These are phyloP conservation scores for Penicillium concentricum DNA, from an alignment of 2,329 filamentous ascomycete species.

Conservation along the genomic window DNA sequence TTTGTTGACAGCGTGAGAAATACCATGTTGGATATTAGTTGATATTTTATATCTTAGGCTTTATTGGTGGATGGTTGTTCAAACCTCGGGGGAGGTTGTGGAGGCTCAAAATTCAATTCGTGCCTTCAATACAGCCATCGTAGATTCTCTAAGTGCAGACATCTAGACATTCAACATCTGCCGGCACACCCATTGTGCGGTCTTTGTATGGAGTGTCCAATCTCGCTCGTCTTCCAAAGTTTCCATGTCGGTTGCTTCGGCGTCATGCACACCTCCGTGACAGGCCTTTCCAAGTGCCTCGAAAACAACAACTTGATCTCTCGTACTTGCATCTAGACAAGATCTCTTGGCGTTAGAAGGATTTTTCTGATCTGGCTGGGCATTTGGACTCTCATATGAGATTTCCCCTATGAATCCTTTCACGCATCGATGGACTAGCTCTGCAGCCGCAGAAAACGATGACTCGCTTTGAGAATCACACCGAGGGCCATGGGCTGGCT, in stretches of 20 bases:
- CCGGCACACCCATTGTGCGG: conserved; percentile 46
- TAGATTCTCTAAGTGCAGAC: neutral
- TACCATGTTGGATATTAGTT: neutral
- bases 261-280: conserved; percentile 10
- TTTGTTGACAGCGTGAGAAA: neutral
- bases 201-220: conserved; percentile 44
- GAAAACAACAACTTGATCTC: conserved; percentile 61
- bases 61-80: neutral
- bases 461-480: neutral
- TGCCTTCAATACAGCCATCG: neutral
- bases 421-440: conserved; percentile 47
- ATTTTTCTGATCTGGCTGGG: neutral
- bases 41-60: neutral
- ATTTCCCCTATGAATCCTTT: conserved; percentile 49
- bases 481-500: neutral
- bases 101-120: neutral
- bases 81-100: neutral
- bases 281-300: conserved; percentile 52
- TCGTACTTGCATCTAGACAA: conserved; percentile 55
- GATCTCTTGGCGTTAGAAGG: conserved; percentile 25
- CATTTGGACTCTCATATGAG: conserved; percentile 24
- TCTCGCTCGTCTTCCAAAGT: conserved; percentile 27
- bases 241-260: conserved; percentile 13
- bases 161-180: conserved; percentile 31
- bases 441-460: conserved; percentile 25